Percentiles rank a stretch among this genome's conserved stretches.
Conservation (phyloP, 495 filamentous ascomycete species). For the Thermothielavioides terrestris region DNA sequence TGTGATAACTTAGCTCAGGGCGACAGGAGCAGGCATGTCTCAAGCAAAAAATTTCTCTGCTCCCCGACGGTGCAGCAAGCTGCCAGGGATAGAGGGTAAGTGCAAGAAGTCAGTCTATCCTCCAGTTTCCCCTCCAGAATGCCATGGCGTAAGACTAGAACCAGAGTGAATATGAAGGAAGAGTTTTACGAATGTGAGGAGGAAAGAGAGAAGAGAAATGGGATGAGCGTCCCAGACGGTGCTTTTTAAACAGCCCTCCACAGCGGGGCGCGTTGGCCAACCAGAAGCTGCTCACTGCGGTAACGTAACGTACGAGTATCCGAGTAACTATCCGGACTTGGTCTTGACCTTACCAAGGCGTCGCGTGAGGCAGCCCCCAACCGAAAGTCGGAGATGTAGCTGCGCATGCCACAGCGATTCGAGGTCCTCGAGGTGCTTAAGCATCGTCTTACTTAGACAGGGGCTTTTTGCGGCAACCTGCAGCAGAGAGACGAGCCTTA, state of each 20-base stretch:
- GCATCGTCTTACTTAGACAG: no score
- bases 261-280: neutral
- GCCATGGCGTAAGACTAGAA: slow-evolving; percentile 49
- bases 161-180: slow-evolving; percentile 82
- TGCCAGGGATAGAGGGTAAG: slow-evolving; percentile 43
- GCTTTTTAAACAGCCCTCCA: no score
- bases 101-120: slow-evolving; percentile 49
- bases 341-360: no score
- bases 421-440: no score
- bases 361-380: no score
- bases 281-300: neutral
- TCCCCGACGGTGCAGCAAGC: slow-evolving; percentile 28
- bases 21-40: slow-evolving; percentile 21
- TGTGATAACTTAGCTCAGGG: no score
- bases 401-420: no score
- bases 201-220: slow-evolving; percentile 14
- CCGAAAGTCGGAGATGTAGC: no score
- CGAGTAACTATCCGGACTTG: no score
- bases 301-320: no score
- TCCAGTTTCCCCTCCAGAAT: slow-evolving; percentile 70
- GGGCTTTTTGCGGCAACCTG: no score
- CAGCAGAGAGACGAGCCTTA: no score
- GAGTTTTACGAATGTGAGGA: slow-evolving; percentile 47
- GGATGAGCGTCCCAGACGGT: slow-evolving; percentile 3
- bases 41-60: slow-evolving; percentile 40